These are phyloP conservation scores for Aspergillus kassunensis DNA, from an alignment of 495 filamentous ascomycete genomes.

Conservation along the genomic window DNA sequence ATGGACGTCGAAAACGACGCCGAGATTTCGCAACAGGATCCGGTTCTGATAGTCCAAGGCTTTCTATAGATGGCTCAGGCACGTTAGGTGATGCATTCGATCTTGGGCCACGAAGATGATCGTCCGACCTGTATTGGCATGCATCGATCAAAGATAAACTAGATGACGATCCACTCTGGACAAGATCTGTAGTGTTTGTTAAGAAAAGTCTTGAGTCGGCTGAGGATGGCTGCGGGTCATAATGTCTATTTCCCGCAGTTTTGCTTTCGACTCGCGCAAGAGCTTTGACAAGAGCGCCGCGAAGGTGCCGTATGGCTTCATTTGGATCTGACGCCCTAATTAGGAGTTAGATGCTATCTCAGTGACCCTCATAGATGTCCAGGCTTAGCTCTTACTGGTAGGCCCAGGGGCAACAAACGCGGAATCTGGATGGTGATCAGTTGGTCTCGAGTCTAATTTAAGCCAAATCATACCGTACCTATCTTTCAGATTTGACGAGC, in stretches of 20 bases:
- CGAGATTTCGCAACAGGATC: conserved; percentile 34
- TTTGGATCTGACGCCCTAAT: conserved; percentile 38
- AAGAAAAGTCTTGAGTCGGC: conserved; percentile 14
- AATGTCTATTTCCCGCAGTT: conserved; percentile 22
- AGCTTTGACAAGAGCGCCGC: conserved; percentile 36
- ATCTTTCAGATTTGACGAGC: conserved; percentile 81
- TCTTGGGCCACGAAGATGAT: conserved; percentile 4
- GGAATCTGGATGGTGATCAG: conserved; percentile 14
- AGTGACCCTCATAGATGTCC: not conserved
- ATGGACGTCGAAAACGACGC: conserved; percentile 51
- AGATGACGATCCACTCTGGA: conserved; percentile 17
- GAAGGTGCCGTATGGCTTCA: conserved; percentile 44
- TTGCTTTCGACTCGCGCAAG: conserved; percentile 33
- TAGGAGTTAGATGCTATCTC: conserved; percentile 11
- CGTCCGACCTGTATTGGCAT: conserved; percentile 6
- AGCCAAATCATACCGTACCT: conserved; percentile 35
- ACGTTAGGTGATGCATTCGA: too few relatives aligned
- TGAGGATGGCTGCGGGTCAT: conserved; percentile 18
- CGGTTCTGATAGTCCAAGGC: conserved; percentile 36
- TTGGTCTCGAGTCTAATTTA: not conserved
- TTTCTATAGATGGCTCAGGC: conserved; percentile 30
- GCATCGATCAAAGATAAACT: conserved; percentile 21
- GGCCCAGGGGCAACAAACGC: conserved; percentile 65
- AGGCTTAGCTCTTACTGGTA: conserved; percentile 31
- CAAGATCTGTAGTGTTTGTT: conserved; percentile 5